Conservation (phyloP, 495 filamentous ascomycete genomes). For the Elaphomyces granulatus region DNA sequence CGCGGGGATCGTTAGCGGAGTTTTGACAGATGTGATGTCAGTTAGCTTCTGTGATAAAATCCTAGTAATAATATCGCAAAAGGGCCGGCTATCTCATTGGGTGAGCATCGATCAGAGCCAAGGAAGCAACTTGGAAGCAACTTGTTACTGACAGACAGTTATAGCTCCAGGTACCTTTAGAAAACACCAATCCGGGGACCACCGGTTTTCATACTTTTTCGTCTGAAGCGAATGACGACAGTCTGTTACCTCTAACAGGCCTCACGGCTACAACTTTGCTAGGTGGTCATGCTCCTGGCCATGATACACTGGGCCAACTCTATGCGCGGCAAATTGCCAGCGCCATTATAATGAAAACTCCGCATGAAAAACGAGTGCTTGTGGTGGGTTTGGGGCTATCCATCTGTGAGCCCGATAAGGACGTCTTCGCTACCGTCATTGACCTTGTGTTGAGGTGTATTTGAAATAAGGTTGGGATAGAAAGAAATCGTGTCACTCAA, state of each 20-base stretch:
- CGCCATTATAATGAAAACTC: conserved; percentile 52
- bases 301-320: conserved; percentile 75
- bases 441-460: conserved; percentile 62
- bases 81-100: conserved; percentile 83
- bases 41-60: conserved; percentile 83
- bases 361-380: conserved; percentile 63
- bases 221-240: conserved; percentile 36
- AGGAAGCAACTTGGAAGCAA: too few species aligned
- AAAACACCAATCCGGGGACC: conserved; percentile 45
- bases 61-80: conserved; percentile 75
- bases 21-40: conserved; percentile 54
- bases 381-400: conserved; percentile 71
- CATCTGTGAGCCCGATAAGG: conserved; percentile 43
- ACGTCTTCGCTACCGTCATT: conserved; percentile 69
- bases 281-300: conserved; percentile 63
- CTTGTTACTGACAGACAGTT: too few species aligned
- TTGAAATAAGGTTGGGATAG: too few species aligned
- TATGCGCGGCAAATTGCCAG: conserved; percentile 80
- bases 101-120: conserved; percentile 32
- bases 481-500: too few species aligned
- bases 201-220: conserved; percentile 30
- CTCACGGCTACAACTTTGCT: conserved; percentile 80
- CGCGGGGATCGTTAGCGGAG: conserved; percentile 46
- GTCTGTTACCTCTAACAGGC: conserved; percentile 59
- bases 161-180: conserved; percentile 80